These are phyloP conservation scores for Microbotryum silenes-acaulis DNA, from an alignment of 1,284 basidiomycete genomes.

Conservation along the genomic window DNA sequence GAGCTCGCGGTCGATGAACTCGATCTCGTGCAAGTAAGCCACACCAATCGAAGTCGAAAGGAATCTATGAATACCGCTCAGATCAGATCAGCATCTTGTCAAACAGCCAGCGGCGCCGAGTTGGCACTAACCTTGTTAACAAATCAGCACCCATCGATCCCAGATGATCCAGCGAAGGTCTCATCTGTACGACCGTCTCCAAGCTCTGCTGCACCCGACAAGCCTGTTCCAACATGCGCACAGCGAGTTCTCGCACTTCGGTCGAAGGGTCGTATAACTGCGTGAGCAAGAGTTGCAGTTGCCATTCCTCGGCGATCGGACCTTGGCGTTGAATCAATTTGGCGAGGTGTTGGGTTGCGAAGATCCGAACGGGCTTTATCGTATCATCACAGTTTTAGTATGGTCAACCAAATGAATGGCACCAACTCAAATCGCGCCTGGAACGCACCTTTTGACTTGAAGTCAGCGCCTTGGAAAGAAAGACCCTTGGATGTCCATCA, in stretches of 20 bases:
- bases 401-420: neutral
- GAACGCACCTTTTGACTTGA: constrained; percentile 68
- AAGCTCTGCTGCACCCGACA: constrained; percentile 71
- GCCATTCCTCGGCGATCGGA: constrained; percentile 66
- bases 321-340: constrained; percentile 20
- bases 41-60: constrained; percentile 92
- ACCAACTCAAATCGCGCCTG: neutral
- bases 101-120: neutral
- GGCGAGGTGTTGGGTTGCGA: constrained; percentile 83
- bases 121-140: constrained; percentile 61
- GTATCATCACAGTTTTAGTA: neutral
- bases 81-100: neutral
- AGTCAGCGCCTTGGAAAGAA: constrained; percentile 86
- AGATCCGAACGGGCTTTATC: constrained; percentile 71
- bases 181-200: constrained; percentile 85
- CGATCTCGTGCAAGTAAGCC: constrained; percentile 78
- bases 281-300: constrained; percentile 76
- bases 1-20: constrained; percentile 90
- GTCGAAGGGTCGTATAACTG: constrained; percentile 88
- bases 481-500: constrained; percentile 83
- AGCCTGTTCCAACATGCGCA: constrained; percentile 78
- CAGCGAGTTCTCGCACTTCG: constrained; percentile 83
- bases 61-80: constrained; percentile 54
- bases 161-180: constrained; percentile 88
- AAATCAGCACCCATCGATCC: constrained; percentile 86